Conservation (phyloP, 257 asterid species). For the Striga asiatica region DNA sequence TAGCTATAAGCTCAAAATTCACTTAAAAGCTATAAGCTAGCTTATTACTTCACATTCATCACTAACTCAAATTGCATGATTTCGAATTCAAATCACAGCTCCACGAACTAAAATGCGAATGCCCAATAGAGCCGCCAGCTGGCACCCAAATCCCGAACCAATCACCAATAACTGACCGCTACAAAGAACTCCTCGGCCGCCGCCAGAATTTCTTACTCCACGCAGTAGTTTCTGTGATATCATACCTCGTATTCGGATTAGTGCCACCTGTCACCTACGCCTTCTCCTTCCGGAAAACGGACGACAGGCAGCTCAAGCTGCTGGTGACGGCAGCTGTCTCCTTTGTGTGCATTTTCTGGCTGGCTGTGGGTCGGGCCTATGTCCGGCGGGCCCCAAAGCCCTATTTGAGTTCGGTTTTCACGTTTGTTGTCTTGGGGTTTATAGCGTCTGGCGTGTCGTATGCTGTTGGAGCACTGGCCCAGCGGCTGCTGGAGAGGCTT, state of each 20-base stretch:
- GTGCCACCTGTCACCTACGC: slow-evolving; percentile 53
- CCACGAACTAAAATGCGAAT: slow-evolving; percentile 49
- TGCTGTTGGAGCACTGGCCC: slow-evolving; percentile 45
- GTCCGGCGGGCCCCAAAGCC: slow-evolving; percentile 44
- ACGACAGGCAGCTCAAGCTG: slow-evolving; percentile 63
- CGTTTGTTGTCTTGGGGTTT: slow-evolving; percentile 40
- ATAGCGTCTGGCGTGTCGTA: slow-evolving; percentile 52
- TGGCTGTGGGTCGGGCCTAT: slow-evolving; percentile 43
- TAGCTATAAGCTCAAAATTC: too few relatives aligned
- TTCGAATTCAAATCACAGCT: too few relatives aligned
- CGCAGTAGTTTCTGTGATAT: slow-evolving; percentile 32
- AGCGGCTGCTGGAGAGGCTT: slow-evolving; percentile 44
- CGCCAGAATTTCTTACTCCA: slow-evolving; percentile 56
- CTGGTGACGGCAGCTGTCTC: slow-evolving; percentile 47
- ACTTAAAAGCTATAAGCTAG: too few relatives aligned
- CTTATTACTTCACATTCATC: not conserved
- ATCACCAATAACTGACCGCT: slow-evolving; percentile 35
- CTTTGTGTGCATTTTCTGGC: slow-evolving; percentile 38
- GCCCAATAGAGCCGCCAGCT: slow-evolving; percentile 24
- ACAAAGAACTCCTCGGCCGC: slow-evolving; percentile 55
- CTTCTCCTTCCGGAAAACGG: slow-evolving; percentile 52
- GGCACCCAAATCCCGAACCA: slow-evolving; percentile 23
- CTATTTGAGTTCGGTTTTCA: slow-evolving; percentile 37
- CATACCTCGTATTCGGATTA: slow-evolving; percentile 58
- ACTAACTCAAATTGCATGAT: too few relatives aligned